phyloP scores from a whole-genome alignment of 768 basidiomycete genomes.

The Imleria badia region DNA sequence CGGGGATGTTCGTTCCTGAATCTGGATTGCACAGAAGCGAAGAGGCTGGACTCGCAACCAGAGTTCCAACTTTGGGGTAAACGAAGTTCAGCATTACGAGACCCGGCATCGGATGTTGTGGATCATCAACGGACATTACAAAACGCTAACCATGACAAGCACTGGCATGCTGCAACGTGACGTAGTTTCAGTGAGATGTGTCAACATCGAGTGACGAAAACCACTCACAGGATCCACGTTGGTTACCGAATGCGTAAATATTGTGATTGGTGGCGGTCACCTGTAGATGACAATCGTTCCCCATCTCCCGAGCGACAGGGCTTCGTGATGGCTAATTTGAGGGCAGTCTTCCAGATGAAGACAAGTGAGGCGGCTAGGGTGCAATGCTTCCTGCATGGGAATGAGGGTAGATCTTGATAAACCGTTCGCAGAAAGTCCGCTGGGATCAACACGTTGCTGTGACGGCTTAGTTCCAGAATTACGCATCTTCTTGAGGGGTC shows the following conservation, averaged over 20 bases:
- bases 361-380: constrained; percentile 38
- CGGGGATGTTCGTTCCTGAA: neutral
- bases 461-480: constrained; percentile 5
- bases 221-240: constrained; percentile 23
- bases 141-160: constrained; percentile 9
- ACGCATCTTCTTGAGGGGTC: constrained; percentile 37
- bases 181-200: constrained; percentile 14
- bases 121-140: constrained; percentile 31
- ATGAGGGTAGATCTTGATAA: constrained; percentile 35
- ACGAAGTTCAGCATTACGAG: constrained; percentile 14
- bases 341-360: constrained; percentile 44
- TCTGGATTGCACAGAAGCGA: constrained; percentile 4
- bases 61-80: neutral
- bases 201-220: constrained; percentile 9
- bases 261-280: constrained; percentile 4
- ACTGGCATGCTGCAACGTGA: constrained; percentile 18
- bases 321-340: constrained; percentile 38
- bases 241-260: constrained; percentile 7
- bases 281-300: constrained; percentile 32
- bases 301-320: constrained; percentile 37
- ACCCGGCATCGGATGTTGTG: constrained; percentile 14
- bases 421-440: constrained; percentile 10
- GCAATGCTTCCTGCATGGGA: constrained; percentile 37
- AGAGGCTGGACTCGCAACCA: neutral
- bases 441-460: constrained; percentile 12